phyloP scores from a whole-genome alignment of 2,329 filamentous ascomycete species.

The Arthrobotrys pseudoclavata region DNA sequence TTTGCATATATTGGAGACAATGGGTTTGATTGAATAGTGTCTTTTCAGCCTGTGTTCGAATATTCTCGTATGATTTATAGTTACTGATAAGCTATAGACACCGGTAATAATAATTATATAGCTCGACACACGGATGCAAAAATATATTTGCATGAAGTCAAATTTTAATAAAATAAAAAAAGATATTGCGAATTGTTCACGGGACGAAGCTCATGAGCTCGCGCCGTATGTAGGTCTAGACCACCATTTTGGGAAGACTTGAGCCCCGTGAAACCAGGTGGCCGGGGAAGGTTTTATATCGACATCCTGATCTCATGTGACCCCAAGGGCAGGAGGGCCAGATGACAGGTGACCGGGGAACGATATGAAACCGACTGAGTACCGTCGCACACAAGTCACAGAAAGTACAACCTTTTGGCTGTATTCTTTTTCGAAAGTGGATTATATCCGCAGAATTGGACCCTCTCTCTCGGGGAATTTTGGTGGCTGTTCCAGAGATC shows the following conservation, averaged over 20 bases:
- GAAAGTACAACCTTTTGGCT: slow-evolving; percentile 17
- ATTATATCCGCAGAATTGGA: slow-evolving; percentile 19
- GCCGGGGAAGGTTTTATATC: slow-evolving; percentile 60
- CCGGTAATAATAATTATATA: slow-evolving; percentile 35
- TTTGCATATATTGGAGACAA: slow-evolving; percentile 45
- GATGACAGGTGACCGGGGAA: slow-evolving; percentile 54
- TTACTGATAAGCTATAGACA: slow-evolving; percentile 43
- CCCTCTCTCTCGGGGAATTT: slow-evolving; percentile 58
- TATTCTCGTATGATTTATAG: slow-evolving; percentile 50
- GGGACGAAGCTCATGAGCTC: slow-evolving; percentile 27
- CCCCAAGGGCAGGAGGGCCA: slow-evolving; percentile 40
- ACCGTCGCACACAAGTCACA: slow-evolving; percentile 28
- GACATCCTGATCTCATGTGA: slow-evolving; percentile 59
- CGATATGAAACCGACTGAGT: not conserved
- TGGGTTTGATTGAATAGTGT: slow-evolving; percentile 22
- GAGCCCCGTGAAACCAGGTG: slow-evolving; percentile 52
- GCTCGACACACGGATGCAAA: slow-evolving; percentile 16
- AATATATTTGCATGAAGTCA: slow-evolving; percentile 34
- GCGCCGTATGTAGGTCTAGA: slow-evolving; percentile 32
- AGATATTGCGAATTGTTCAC: slow-evolving; percentile 34
- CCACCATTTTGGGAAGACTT: slow-evolving; percentile 41
- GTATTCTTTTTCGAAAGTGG: slow-evolving; percentile 18
- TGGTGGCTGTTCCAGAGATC: slow-evolving; percentile 45
- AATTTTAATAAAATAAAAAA: slow-evolving; percentile 36
- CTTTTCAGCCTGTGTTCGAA: slow-evolving; percentile 51